phyloP scores from a whole-genome alignment of 2,329 filamentous ascomycete genomes.

The Claviceps purpurea region DNA sequence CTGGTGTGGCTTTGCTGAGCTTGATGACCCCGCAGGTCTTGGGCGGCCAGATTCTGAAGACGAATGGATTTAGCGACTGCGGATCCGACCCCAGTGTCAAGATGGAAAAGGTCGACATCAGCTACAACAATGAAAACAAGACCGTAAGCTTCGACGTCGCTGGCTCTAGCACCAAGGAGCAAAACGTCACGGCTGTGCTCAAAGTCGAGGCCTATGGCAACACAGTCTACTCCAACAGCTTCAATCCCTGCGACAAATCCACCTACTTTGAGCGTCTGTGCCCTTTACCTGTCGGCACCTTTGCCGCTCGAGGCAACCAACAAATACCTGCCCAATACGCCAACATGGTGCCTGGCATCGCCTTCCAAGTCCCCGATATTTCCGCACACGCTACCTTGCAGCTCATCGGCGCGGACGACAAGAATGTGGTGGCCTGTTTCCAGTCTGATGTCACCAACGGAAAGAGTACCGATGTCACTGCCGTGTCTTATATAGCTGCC shows the following conservation, averaged over 20 bases:
- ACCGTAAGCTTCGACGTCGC: conserved; percentile 69
- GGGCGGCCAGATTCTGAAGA: conserved; percentile 62
- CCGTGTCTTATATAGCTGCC: conserved; percentile 71
- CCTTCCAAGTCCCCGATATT: conserved; percentile 83
- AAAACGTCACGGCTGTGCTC: conserved; percentile 69
- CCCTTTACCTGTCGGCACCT: conserved; percentile 66
- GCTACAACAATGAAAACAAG: conserved; percentile 64
- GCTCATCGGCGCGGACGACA: conserved; percentile 48
- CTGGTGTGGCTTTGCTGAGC: conserved; percentile 19
- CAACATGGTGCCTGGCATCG: conserved; percentile 69
- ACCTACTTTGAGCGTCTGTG: conserved; percentile 65
- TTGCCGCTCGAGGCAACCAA: conserved; percentile 59
- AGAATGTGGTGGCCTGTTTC: conserved; percentile 64
- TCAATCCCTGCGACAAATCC: conserved; percentile 64
- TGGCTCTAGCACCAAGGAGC: conserved; percentile 57
- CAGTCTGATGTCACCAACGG: conserved; percentile 73
- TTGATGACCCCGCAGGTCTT: conserved; percentile 35
- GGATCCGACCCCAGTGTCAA: conserved; percentile 38
- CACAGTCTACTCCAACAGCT: conserved; percentile 62
- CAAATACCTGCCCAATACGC: conserved; percentile 59
- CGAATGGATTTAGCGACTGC: conserved; percentile 69
- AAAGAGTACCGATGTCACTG: conserved; percentile 62
- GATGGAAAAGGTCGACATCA: conserved; percentile 62
- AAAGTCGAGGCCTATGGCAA: conserved; percentile 75
- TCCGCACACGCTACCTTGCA: conserved; percentile 71